Conservation (phyloP, 2,329 filamentous ascomycete genomes). For the Paecilomyces sp. region DNA sequence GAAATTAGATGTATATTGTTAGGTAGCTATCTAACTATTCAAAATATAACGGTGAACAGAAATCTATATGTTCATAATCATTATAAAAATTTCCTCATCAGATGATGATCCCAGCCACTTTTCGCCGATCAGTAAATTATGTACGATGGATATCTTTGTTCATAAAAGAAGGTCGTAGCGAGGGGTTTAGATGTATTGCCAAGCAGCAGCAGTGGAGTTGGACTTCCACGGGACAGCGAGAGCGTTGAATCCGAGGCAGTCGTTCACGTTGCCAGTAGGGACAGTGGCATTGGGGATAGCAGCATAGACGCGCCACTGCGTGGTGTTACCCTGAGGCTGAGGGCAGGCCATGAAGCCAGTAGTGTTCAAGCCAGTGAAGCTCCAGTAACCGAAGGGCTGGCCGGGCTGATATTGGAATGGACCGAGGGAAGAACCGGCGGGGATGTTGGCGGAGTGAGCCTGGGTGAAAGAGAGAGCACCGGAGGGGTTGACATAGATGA, state of each 20-base stretch:
- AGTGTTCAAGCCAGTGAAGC: constrained; percentile 26
- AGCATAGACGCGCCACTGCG: constrained; percentile 36
- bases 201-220: constrained; percentile 21
- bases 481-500: constrained; percentile 49
- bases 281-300: constrained; percentile 33
- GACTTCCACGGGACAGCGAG: constrained; percentile 18
- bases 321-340: constrained; percentile 9
- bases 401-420: constrained; percentile 40
- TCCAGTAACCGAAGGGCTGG: constrained; percentile 20
- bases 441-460: constrained; percentile 48
- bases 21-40: not conserved
- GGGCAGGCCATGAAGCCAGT: constrained; percentile 41
- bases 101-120: not conserved
- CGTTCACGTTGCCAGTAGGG: constrained; percentile 27
- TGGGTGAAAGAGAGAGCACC: constrained; percentile 51
- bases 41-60: not conserved
- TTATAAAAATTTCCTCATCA: not conserved
- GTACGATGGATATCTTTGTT: not conserved
- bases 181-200: constrained; percentile 33
- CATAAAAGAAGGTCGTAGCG: not conserved
- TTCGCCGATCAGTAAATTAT: not conserved
- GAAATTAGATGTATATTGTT: not conserved
- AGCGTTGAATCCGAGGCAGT: constrained; percentile 35
- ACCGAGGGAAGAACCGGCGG: constrained; percentile 43
- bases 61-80: no score